These are phyloP conservation scores for Tetrapyrgos nigripes DNA, from an alignment of 1,284 basidiomycete species.

Conservation along the genomic window DNA sequence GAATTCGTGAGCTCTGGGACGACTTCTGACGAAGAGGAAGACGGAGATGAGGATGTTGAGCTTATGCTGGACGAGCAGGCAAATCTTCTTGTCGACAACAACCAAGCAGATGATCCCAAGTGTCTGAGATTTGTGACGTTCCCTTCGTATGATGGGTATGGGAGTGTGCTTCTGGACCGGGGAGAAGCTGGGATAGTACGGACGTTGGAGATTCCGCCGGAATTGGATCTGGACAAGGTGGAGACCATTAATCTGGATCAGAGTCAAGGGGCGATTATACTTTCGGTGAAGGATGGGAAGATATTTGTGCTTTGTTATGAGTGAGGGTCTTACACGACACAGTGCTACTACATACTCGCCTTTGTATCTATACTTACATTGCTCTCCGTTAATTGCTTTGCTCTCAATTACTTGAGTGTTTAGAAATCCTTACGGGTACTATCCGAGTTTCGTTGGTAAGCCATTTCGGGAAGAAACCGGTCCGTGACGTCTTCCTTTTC, in stretches of 20 bases:
- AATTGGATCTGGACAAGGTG: slow-evolving; percentile 65
- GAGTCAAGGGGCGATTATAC: slow-evolving; percentile 73
- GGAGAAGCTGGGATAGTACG: slow-evolving; percentile 50
- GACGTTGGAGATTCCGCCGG: slow-evolving; percentile 67
- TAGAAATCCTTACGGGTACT: too few relatives aligned
- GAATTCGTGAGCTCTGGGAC: too few relatives aligned
- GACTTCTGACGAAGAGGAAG: too few relatives aligned
- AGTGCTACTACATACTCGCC: too few relatives aligned
- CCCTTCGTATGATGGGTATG: slow-evolving; percentile 55
- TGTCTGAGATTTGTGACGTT: slow-evolving; percentile 73
- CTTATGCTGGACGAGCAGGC: neutral
- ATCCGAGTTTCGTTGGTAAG: too few relatives aligned
- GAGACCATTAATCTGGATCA: slow-evolving; percentile 82
- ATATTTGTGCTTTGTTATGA: slow-evolving; percentile 78
- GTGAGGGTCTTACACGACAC: too few relatives aligned
- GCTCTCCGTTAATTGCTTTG: too few relatives aligned
- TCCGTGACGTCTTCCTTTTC: too few relatives aligned
- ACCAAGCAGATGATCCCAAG: slow-evolving; percentile 41
- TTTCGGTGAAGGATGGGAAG: slow-evolving; percentile 69
- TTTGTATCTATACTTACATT: too few relatives aligned
- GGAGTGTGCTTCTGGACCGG: slow-evolving; percentile 30
- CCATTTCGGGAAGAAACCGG: too few relatives aligned
- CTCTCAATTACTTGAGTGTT: too few relatives aligned
- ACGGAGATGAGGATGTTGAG: neutral
- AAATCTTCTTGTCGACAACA: neutral